phyloP scores from a whole-genome alignment of 2,329 filamentous ascomycete genomes.

The Balansia obtecta region DNA sequence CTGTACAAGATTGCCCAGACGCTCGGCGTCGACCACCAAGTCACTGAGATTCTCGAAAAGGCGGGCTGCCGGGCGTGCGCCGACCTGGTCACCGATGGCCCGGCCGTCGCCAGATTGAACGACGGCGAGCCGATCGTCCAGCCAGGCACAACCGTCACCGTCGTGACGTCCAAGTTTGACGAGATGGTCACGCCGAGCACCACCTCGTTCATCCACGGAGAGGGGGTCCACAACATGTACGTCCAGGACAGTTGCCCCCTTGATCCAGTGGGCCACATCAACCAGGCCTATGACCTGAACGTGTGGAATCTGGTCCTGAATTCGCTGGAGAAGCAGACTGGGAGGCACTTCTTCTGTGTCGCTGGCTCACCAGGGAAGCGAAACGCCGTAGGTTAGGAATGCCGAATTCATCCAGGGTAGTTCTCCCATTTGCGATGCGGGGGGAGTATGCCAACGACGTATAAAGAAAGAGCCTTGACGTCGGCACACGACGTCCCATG shows the following conservation, averaged over 20 bases:
- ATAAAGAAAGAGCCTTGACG: not conserved
- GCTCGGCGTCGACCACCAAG: not conserved
- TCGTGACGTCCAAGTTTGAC: conserved; percentile 8
- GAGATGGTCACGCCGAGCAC: conserved; percentile 7
- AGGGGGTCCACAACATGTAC: conserved; percentile 8
- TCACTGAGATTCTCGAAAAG: conserved; percentile 1
- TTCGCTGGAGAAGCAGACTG: conserved; percentile 7
- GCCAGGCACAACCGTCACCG: conserved; percentile 7
- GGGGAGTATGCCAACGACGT: too few relatives aligned
- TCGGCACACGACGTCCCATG: too few relatives aligned
- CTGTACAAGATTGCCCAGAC: conserved; percentile 7
- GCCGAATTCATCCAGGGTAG: too few relatives aligned
- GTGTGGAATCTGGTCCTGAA: conserved; percentile 10
- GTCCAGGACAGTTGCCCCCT: conserved; percentile 9
- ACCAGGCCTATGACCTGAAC: conserved; percentile 7
- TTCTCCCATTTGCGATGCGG: too few relatives aligned
- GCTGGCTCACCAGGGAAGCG: not conserved
- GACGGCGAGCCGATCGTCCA: conserved; percentile 9
- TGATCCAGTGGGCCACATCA: conserved; percentile 8
- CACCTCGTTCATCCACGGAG: conserved; percentile 9
- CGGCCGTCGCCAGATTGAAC: conserved; percentile 6
- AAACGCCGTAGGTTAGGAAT: conserved; percentile 1
- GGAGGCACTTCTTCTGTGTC: conserved; percentile 5
- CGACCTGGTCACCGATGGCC: conserved; percentile 6
- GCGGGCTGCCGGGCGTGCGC: conserved; percentile 8